Evolutionary conservation across 2,329 filamentous ascomycete species (phyloP).

Genomic region (Orbilia brochopaga): DNA sequence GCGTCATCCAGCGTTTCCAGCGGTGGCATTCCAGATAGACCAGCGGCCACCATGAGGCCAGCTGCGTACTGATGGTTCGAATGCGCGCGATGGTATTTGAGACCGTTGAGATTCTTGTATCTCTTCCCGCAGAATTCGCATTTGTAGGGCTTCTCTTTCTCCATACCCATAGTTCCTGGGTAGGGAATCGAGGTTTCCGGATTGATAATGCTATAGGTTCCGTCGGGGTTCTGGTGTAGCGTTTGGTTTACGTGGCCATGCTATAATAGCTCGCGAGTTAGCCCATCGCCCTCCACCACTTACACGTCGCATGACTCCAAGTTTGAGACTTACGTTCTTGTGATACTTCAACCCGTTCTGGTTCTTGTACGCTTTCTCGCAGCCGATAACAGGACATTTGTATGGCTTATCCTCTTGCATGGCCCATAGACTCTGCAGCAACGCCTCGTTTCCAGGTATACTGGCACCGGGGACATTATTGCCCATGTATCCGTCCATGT

Average conservation of each 20-base stretch:
- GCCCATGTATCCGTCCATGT: constrained; percentile 48
- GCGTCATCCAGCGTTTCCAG: constrained; percentile 48
- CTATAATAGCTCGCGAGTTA: constrained; percentile 53
- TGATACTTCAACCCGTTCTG: constrained; percentile 97
- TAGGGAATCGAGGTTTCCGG: constrained; percentile 93
- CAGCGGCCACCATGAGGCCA: constrained; percentile 44
- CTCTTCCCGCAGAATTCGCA: constrained; percentile 97
- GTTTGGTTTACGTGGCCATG: constrained; percentile 97
- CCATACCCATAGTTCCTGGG: constrained; percentile 97
- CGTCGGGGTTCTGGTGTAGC: constrained; percentile 93
- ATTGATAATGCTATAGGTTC: constrained; percentile 97
- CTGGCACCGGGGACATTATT: constrained; percentile 56
- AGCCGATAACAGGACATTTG: constrained; percentile 95
- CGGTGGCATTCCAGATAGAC: constrained; percentile 37
- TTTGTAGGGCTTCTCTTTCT: constrained; percentile 98
- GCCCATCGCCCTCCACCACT: constrained; percentile 8
- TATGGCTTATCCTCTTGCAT: constrained; percentile 97
- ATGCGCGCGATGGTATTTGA: constrained; percentile 76
- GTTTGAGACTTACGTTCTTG: constrained; percentile 65
- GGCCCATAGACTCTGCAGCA: constrained; percentile 59
- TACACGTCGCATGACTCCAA: neutral
- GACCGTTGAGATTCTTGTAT: constrained; percentile 97
- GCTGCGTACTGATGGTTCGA: constrained; percentile 58
- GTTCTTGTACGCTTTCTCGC: constrained; percentile 99
- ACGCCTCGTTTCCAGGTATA: constrained; percentile 52